phyloP scores from a whole-genome alignment of 176 grass and related monocot species.

The Musa troglodytarum region DNA sequence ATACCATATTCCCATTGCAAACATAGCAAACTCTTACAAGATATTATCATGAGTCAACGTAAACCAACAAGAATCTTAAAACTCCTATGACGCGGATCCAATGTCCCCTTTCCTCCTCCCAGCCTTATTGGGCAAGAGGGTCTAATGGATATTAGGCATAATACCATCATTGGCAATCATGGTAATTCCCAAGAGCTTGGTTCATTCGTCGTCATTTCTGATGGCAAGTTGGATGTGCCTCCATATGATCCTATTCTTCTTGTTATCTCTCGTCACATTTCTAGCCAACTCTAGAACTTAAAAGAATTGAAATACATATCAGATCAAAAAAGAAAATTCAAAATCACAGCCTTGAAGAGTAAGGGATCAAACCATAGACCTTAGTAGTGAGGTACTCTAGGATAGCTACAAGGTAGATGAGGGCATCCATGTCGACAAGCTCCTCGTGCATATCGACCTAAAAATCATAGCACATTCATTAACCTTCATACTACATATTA shows the following conservation, averaged over 20 bases:
- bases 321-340: neutral
- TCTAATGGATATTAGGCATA: slow-evolving; percentile 34
- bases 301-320: neutral
- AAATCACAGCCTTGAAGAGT: neutral
- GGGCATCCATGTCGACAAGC: slow-evolving; percentile 25
- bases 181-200: slow-evolving; percentile 25
- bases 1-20: neutral
- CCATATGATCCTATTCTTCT: neutral
- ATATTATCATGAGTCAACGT: neutral
- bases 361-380: neutral
- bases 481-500: too few relatives aligned
- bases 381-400: slow-evolving; percentile 36
- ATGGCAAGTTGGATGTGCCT: slow-evolving; percentile 7
- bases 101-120: neutral
- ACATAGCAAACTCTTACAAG: neutral
- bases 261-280: slow-evolving; percentile 1
- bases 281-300: slow-evolving; percentile 9
- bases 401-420: slow-evolving; percentile 24
- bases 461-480: neutral
- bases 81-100: slow-evolving; percentile 11
- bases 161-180: slow-evolving; percentile 36
- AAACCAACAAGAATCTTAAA: neutral
- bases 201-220: slow-evolving; percentile 31
- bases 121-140: slow-evolving; percentile 28
- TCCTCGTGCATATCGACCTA: slow-evolving; percentile 30